Percentiles rank a stretch among this genome's conserved stretches.
Conservation (phyloP, 2,329 filamentous ascomycete species). For the Exophiala spinifera region DNA sequence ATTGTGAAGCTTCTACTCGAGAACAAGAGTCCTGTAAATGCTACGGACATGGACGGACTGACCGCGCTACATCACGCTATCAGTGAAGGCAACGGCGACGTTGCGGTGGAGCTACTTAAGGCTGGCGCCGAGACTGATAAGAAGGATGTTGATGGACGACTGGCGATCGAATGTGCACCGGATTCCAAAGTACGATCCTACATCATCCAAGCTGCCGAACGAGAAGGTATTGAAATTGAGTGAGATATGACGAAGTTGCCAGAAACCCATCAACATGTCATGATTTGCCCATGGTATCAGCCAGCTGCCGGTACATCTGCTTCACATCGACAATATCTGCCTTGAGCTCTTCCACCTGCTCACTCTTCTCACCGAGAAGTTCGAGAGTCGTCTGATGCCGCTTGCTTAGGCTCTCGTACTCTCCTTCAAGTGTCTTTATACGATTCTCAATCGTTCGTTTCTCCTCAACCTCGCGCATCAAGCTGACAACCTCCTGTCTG, state of each 20-base stretch:
- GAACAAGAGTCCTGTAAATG: constrained; percentile 73
- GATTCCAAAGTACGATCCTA: constrained; percentile 78
- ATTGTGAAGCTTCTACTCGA: constrained; percentile 78
- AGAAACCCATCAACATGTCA: constrained; percentile 1
- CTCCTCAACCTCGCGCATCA: constrained; percentile 83
- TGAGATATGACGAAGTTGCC: constrained; percentile 5
- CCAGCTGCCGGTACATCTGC: constrained; percentile 89
- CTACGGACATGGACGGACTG: constrained; percentile 75
- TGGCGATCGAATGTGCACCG: constrained; percentile 79
- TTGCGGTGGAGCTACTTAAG: constrained; percentile 77
- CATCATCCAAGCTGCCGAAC: constrained; percentile 73
- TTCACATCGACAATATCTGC: constrained; percentile 91
- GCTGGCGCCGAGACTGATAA: constrained; percentile 80
- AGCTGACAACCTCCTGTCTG: constrained; percentile 78
- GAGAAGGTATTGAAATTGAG: constrained; percentile 72
- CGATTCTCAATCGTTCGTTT: constrained; percentile 60
- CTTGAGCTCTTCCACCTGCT: constrained; percentile 84
- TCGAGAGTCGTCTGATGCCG: constrained; percentile 90
- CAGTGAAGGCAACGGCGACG: constrained; percentile 65
- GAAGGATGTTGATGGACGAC: constrained; percentile 65
- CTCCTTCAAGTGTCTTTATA: constrained; percentile 63
- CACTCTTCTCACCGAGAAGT: constrained; percentile 95
- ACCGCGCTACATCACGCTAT: constrained; percentile 81
- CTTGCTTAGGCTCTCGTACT: constrained; percentile 66
- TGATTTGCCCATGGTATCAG: constrained; percentile 63